Conservation (phyloP, 768 basidiomycete species). For the Neoboletus brunneissimus region DNA sequence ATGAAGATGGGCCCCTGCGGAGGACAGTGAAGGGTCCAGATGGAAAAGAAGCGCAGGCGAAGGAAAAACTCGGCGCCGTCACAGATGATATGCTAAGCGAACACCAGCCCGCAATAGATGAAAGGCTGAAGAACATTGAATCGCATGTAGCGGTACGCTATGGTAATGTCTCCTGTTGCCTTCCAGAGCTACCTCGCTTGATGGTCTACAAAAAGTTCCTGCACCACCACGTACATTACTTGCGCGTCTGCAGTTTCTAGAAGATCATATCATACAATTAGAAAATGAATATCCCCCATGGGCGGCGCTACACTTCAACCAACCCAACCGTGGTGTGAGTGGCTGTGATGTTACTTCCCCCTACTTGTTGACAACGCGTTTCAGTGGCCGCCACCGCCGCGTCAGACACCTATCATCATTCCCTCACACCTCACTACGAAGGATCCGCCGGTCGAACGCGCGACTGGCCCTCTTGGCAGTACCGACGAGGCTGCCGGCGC, state of each 20-base stretch:
- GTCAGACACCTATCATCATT: slow-evolving; percentile 73
- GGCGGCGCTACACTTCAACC: slow-evolving; percentile 87
- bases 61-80: slow-evolving; percentile 12
- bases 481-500: slow-evolving; percentile 12
- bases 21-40: slow-evolving; percentile 46
- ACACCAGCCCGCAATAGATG: slow-evolving; percentile 58
- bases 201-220: slow-evolving; percentile 50
- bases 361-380: background rate
- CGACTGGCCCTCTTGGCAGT: slow-evolving; percentile 7
- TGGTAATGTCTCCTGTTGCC: slow-evolving; percentile 42
- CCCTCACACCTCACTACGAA: slow-evolving; percentile 57
- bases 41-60: slow-evolving; percentile 10
- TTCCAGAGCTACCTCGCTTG: background rate
- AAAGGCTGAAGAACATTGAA: slow-evolving; percentile 66
- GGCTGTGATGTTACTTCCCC: background rate
- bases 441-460: slow-evolving; percentile 18
- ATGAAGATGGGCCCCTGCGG: slow-evolving; percentile 72
- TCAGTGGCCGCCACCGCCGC: slow-evolving; percentile 85
- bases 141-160: slow-evolving; percentile 71
- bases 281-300: slow-evolving; percentile 85
- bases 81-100: slow-evolving; percentile 37
- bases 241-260: slow-evolving; percentile 63
- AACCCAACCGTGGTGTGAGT: slow-evolving; percentile 76
- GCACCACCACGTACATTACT: slow-evolving; percentile 63
- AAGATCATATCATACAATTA: slow-evolving; percentile 72